phyloP scores from a whole-genome alignment of 208 protist species.

The Leishmania turanica region DNA sequence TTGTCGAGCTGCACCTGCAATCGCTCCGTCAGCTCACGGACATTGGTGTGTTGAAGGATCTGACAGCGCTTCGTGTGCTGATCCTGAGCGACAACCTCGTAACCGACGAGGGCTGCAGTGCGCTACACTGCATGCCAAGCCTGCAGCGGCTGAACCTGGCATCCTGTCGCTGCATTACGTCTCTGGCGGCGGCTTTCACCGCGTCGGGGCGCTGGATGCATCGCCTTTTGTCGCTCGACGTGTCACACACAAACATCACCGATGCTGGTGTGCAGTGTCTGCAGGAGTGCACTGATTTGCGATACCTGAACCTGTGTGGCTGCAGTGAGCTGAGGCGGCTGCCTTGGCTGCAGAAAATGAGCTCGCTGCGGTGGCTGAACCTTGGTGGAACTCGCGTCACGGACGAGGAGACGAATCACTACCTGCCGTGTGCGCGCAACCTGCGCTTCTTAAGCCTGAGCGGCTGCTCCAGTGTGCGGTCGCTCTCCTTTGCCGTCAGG shows the following conservation, averaged over 20 bases:
- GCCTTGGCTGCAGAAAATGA: conserved; percentile 38
- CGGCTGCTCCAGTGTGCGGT: conserved; percentile 42
- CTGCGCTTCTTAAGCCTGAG: conserved; percentile 54
- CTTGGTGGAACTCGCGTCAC: conserved; percentile 49
- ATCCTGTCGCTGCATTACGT: conserved; percentile 33
- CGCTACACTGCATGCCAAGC: conserved; percentile 26
- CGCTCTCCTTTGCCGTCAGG: conserved; percentile 32
- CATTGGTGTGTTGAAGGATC: conserved; percentile 36
- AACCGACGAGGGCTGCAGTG: conserved; percentile 30
- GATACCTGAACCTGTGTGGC: conserved; percentile 53
- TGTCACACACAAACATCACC: conserved; percentile 48
- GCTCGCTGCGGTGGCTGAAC: conserved; percentile 41
- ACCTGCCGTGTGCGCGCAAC: conserved; percentile 12
- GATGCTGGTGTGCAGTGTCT: conserved; percentile 35
- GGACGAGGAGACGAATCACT: conserved; percentile 31
- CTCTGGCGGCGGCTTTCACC: conserved; percentile 19
- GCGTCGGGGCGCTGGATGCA: conserved; percentile 12
- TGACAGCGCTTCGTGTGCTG: conserved; percentile 51
- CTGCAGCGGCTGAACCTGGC: conserved; percentile 25
- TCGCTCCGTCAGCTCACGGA: conserved; percentile 57
- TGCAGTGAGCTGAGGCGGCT: conserved; percentile 42
- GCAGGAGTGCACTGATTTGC: conserved; percentile 35
- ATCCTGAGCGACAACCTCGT: conserved; percentile 59
- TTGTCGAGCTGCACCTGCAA: conserved; percentile 61
- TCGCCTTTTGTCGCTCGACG: conserved; percentile 41